Base-by-base conservation (phyloP, 1,284 basidiomycete species). In the Psilocybe mexicana region DNA sequence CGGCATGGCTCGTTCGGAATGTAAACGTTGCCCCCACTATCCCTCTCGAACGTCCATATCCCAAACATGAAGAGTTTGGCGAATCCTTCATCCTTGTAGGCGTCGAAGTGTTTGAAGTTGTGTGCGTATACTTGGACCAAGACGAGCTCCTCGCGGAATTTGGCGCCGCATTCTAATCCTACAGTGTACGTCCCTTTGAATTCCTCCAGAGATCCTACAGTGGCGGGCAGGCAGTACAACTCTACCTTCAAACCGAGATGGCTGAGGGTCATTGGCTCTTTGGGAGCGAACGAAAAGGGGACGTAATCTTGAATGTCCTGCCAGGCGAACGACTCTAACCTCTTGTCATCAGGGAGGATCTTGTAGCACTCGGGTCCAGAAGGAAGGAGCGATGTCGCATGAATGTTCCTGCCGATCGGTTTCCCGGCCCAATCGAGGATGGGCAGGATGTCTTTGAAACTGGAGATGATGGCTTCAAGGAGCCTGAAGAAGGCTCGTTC, bases 291-390 rank as follows among this genome's bases (percentile, higher is more conserved):
- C 14, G 54, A 55, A 36, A 55, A 55, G 4, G 54, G 54, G 1
- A 55, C 54, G 30, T 55, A 55, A 38, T 55, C 54, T 18, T 55
- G 46, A 8, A 55, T 48, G 24, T 50, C 42, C 28, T 24, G 12
- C 48, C 38, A 58, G 26, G 25, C 52, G 7, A 6, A 26, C n/a
- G 46, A 58, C 18, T 44, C 52, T 10, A 45, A 46, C 40, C 40
- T 48, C 24, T 26, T 7, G 8, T 46, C 50, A 6, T 35, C 51
- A 14, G 40, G 46, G 38, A 25, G 28, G 26, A 25, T 23, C 6
- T 45, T 45, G 23, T 57, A 61, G 43, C 59, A 61, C 18, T 55
- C 59, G 5, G 59, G 55, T 11, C 55, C 44, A 10, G 59, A 61
- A 6, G 56, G 60, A 38, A 61, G 14, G 36, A 61, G 44, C 11